Base-by-base conservation (phyloP, 305 asterid species). In the Fraxinus baroniana region DNA sequence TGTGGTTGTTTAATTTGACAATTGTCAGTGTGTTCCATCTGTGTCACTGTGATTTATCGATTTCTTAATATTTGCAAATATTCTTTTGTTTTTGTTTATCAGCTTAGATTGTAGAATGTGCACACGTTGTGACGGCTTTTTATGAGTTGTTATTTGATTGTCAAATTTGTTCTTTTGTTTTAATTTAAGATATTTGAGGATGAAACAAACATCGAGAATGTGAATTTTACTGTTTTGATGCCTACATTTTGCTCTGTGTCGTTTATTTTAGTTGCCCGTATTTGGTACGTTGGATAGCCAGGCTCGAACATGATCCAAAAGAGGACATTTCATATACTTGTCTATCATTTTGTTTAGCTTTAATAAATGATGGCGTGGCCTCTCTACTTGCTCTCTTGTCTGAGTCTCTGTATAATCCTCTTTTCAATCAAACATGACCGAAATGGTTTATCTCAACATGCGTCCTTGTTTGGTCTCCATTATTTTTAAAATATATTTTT, bases 1-100 rank as follows among this genome's bases (percentile, higher is more conserved):
- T 35, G 79, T 86, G 84, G 80, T 46, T 76, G 81, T 24, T 80
- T 79, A 79, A 81, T 79, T 81, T 71, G 77, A 76, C 79, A 26
- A 36, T 76, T 28, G 32, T 60, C 55, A 52, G 55, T 73, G 83
- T 78, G 82, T 71, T 71, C 70, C 66, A 73, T 82, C 80, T 74
- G 79, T 79, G 44, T 73, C 81, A 80, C 49, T 82, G 83, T 85
- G 80, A 76, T 82, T 86, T 70, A 33, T 71, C 36, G 76, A 17
- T 71, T 71, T 66, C 74, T 26, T 71, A 13, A 7, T 71, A 71
- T 71, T 71, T 32, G 76, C 76, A 37, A 18, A 71, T 71, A 71
- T 71, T 30, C 44, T 2, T 13, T 28, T 30, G 52, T 71, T 32
- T 15, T 32, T 18, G 8, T 30, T 71, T 33, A 2, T 18, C 44